Evolutionary conservation across 495 filamentous ascomycete species (phyloP).

Genomic region (Jackrogersella minutella): DNA sequence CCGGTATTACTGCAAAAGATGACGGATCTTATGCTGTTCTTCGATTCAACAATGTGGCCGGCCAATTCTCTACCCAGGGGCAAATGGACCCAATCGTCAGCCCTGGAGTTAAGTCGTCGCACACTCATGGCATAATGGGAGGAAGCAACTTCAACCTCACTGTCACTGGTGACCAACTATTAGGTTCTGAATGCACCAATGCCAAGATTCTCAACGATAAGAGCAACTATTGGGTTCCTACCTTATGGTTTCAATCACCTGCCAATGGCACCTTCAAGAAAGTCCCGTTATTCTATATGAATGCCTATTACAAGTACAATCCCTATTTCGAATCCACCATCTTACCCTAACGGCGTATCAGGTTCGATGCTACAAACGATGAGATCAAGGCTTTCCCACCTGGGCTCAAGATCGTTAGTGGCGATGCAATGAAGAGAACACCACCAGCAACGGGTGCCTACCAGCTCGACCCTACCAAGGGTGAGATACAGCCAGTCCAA

Average conservation of each 20-base stretch:
- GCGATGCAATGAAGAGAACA: slow-evolving; percentile 61
- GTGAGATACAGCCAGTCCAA: slow-evolving; percentile 52
- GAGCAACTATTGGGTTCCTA: slow-evolving; percentile 79
- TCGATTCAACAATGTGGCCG: slow-evolving; percentile 49
- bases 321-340: neutral
- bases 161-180: slow-evolving; percentile 64
- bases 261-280: slow-evolving; percentile 69
- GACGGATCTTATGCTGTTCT: slow-evolving; percentile 54
- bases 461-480: slow-evolving; percentile 50
- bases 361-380: slow-evolving; percentile 63
- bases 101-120: slow-evolving; percentile 63
- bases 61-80: slow-evolving; percentile 56
- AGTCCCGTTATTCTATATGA: slow-evolving; percentile 65
- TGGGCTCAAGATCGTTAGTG: slow-evolving; percentile 74
- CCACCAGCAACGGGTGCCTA: slow-evolving; percentile 38
- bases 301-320: slow-evolving; percentile 73
- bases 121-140: slow-evolving; percentile 73
- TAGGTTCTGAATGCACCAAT: slow-evolving; percentile 68
- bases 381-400: slow-evolving; percentile 70
- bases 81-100: slow-evolving; percentile 69
- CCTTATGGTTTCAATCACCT: slow-evolving; percentile 65
- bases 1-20: slow-evolving; percentile 40
- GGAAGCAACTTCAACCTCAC: slow-evolving; percentile 71
- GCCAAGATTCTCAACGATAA: slow-evolving; percentile 69
- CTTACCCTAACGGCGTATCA: slow-evolving; percentile 43